Base-by-base conservation (phyloP, 2,329 filamentous ascomycete species). In the Penicillium griseofulvum region DNA sequence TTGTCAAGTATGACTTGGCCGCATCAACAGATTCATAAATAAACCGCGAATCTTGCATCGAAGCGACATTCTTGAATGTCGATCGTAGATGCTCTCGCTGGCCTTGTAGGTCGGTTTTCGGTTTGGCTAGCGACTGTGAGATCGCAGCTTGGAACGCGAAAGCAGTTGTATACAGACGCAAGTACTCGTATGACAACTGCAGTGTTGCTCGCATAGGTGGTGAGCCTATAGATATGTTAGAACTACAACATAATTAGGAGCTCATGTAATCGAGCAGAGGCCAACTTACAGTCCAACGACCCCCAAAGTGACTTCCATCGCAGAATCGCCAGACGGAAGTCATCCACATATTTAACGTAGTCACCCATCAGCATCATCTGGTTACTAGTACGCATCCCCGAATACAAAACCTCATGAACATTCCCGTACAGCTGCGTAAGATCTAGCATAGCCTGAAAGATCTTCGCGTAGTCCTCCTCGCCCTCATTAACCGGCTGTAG, bases 141-240 rank as follows among this genome's bases (percentile, higher is more conserved):
- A 82, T 83, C 0, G 86, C 88, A 3, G 87, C 87, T 67, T 90
- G 87, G 61, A 90, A 90, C 1, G 87, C 87, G 66, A 90, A 90
- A 0, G 87, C 87, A 55, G 89, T 89, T 47, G 87, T 88, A 68
- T 90, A 90, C 0, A 90, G 78, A 7, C 87, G 81, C 1, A 90
- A 74, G 65, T 89, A 90, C 62, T 90, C 86, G 65, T 89, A 89
- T 0, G 86, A 88, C 65, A 90, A 79, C 24, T 88, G 77, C 2
- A 90, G 72, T 5, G 83, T 87, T 4, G 84, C 83, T 67, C 88
- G 88, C 59, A 89, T 81, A 6, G 83, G 81, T 1, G 83, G 79
- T 1, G 86, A 87, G 65, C 82, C 81, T 83, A 50, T n/a, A 14
- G 3, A 19, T 7, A 33, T 14, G 49, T 68, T 46, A 70, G 61